Conservation (phyloP, 2,329 filamentous ascomycete genomes). For the Setomelanomma holmii region DNA sequence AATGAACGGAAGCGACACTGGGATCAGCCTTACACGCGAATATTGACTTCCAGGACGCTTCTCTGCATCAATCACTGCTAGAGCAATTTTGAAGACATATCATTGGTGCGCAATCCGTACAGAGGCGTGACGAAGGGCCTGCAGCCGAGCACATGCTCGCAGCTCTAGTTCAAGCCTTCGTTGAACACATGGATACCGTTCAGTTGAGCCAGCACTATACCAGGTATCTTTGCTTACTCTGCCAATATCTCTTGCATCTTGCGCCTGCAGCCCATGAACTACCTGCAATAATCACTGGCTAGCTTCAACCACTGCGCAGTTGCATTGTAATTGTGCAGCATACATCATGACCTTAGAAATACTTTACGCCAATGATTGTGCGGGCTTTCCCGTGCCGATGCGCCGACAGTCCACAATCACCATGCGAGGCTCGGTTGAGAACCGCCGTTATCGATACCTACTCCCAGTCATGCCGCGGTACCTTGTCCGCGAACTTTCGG, state of each 20-base stretch:
- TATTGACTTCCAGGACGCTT: conserved; percentile 22
- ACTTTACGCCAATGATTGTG: neutral
- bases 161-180: conserved; percentile 19
- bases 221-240: neutral
- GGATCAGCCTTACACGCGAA: conserved; percentile 15
- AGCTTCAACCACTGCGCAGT: too few relatives aligned
- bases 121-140: conserved; percentile 13
- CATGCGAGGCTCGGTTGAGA: neutral
- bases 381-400: neutral
- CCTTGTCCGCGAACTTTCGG: neutral
- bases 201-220: conserved; percentile 10
- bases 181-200: conserved; percentile 17
- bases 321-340: neutral
- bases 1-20: neutral
- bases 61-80: conserved; percentile 2
- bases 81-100: neutral
- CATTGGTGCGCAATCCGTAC: conserved; percentile 13
- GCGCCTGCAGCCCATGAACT: conserved; percentile 5
- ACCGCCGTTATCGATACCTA: conserved; percentile 15
- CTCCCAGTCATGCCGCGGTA: conserved; percentile 6
- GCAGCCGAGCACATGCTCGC: conserved; percentile 27
- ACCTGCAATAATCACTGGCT: conserved; percentile 2
- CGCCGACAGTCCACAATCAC: neutral
- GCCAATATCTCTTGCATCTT: conserved; percentile 1
- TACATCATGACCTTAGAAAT: neutral